Evolutionary conservation across 1,139 yeast genomes (phyloP), one percentile per base, ranked within the genome.

Genomic region (Keqinozyma sinolaborantium): DNA sequence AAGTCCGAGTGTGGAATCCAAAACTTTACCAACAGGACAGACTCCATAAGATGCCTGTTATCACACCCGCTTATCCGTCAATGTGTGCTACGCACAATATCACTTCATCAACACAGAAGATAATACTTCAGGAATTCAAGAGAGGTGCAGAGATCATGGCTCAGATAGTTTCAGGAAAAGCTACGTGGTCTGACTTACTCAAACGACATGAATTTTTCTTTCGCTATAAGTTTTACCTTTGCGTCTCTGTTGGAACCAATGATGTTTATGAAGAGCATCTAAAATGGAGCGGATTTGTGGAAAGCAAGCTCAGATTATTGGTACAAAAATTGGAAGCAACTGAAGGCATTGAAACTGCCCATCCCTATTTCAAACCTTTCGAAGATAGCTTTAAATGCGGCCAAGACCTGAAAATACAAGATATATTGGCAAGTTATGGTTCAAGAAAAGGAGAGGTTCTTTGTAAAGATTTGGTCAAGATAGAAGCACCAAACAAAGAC

Each of bases 1-100:
- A 90, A 47, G 97, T 88, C 0, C 73, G 95, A 40, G 95, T 92
- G 4, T 92, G 99, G 99, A 92, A 92, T 52, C 99, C 99, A 5
- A 75, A 83, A 42, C 61, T 92, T 4, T 92, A 92, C 50, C 80
- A 90, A 2, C 85, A 78, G 44, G 99, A 92, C 53, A 74, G 95
- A 36, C 79, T 78, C 21, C 99, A 92, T 58, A 70, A 80, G 44
- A 94, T 92, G 98, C 99, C 99, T 0, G 95, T 92, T n/a, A 92
- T 92, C 33, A 92, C 99, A 0, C 99, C 99, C 0, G 97, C 98
- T 0, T 92, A 92, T 51, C 99, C 99, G 0, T 88, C 97, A 1
- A 92, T 92, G 98, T 92, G 99, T 60, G 97, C 99, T 0, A 92
- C 99, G 1, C 99, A 92, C 54, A 92, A 92, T 55, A 90, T 92